Conservation (phyloP, 495 filamentous ascomycete genomes). For the Chaetomidium leptoderma region DNA sequence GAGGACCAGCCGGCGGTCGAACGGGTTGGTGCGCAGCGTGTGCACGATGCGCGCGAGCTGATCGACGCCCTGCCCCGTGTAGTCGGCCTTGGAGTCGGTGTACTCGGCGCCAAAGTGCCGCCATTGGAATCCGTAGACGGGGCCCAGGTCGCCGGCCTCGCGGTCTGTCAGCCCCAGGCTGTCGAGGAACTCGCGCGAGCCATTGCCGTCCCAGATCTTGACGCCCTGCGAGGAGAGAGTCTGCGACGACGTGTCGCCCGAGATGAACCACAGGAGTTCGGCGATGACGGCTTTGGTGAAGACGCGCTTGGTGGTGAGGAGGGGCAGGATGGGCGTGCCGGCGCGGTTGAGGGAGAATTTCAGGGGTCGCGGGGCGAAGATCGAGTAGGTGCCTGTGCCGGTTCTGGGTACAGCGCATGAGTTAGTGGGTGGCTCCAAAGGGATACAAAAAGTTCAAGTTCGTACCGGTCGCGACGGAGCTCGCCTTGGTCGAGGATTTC, state of each 20-base stretch:
- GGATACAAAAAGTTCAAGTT: neutral
- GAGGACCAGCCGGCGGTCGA: slow-evolving; percentile 84
- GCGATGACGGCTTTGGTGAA: slow-evolving; percentile 86
- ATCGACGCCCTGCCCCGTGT: slow-evolving; percentile 83
- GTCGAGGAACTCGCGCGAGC: slow-evolving; percentile 83
- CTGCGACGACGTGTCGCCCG: slow-evolving; percentile 70
- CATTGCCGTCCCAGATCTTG: slow-evolving; percentile 98
- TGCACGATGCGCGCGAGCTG: slow-evolving; percentile 82
- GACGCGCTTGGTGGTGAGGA: slow-evolving; percentile 95
- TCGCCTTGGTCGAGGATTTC: slow-evolving; percentile 32
- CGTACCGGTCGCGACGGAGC: slow-evolving; percentile 31
- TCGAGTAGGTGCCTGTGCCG: slow-evolving; percentile 83
- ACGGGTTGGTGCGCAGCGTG: slow-evolving; percentile 75
- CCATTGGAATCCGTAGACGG: slow-evolving; percentile 99
- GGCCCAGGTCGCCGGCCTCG: slow-evolving; percentile 82
- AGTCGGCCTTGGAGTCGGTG: slow-evolving; percentile 71
- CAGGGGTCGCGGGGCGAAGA: slow-evolving; percentile 81
- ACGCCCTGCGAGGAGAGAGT: slow-evolving; percentile 71
- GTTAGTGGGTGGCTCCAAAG: neutral
- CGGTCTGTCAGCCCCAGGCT: slow-evolving; percentile 72
- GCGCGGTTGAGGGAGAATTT: slow-evolving; percentile 74
- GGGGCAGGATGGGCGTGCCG: slow-evolving; percentile 66
- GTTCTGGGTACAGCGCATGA: slow-evolving; percentile 50
- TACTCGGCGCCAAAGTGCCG: slow-evolving; percentile 95
- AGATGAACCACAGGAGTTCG: slow-evolving; percentile 96